Conservation (phyloP, 768 basidiomycete species). For the Boletus tomentosulus region DNA sequence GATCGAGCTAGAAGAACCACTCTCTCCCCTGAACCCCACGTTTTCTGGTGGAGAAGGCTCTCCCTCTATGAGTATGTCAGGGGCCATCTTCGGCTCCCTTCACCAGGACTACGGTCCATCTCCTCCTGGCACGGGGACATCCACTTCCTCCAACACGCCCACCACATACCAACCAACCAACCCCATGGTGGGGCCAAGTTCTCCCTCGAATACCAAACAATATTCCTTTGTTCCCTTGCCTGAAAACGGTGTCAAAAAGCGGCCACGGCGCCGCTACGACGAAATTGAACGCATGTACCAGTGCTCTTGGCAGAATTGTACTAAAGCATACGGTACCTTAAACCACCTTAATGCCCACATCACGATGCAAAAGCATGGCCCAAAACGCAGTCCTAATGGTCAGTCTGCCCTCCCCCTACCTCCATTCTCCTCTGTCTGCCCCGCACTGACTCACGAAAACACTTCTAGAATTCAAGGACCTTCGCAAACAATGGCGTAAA, state of each 20-base stretch:
- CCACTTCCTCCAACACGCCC: slow-evolving; percentile 47
- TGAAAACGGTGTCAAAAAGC: slow-evolving; percentile 77
- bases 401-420: slow-evolving; percentile 25
- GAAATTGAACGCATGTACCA: slow-evolving; percentile 93
- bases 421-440: neutral
- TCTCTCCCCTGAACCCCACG: slow-evolving; percentile 52
- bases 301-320: slow-evolving; percentile 75
- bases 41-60: slow-evolving; percentile 43
- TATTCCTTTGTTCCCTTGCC: slow-evolving; percentile 81
- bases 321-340: slow-evolving; percentile 88
- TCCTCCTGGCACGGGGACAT: slow-evolving; percentile 59
- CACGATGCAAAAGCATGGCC: slow-evolving; percentile 95
- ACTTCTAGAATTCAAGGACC: slow-evolving; percentile 88
- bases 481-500: slow-evolving; percentile 94
- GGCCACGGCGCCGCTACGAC: slow-evolving; percentile 83
- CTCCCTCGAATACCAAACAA: slow-evolving; percentile 54
- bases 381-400: slow-evolving; percentile 89
- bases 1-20: slow-evolving; percentile 42
- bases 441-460: slow-evolving; percentile 7
- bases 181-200: slow-evolving; percentile 21
- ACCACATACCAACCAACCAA: slow-evolving; percentile 22
- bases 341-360: slow-evolving; percentile 99
- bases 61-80: slow-evolving; percentile 30
- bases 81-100: slow-evolving; percentile 41
- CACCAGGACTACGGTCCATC: slow-evolving; percentile 55